Evolutionary conservation across 352 stramenopile genomes (phyloP), one percentile per base, ranked within the genome.

Genomic region (Blastocystis sp.): DNA sequence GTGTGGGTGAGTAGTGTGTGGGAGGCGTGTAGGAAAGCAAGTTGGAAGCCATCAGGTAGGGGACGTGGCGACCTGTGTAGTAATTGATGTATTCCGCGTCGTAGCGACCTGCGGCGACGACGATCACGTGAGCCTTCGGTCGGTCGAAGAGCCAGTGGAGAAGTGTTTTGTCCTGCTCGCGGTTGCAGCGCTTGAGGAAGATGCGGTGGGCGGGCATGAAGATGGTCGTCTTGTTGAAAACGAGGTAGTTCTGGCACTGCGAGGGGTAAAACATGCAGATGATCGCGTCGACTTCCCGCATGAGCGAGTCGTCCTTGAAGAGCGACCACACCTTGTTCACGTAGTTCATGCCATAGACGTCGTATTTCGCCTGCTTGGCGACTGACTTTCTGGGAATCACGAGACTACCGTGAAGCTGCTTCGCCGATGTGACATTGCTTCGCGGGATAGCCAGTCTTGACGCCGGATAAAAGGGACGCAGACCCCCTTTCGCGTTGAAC

Each of bases 71-170:
- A 29, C 69, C 69, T 3, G n/a, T 64, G 46, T 32, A 81, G 27
- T 81, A 81, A 44, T 81, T 81, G 48, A 81, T 81, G 46, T 65
- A 81, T 24, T 81, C 69, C 1, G 42, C 42, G 24, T 81, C 69
- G 16, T 81, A 81, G 0, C 18, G 1, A 32, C 51, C 53, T 14
- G 49, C 27, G 3, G 69, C 44, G 24, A 44, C 7, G 2, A 81
- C 46, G 27, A 64, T 32, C 2, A 81, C 49, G 14, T 53, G 42
- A 27, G 46, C 9, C 14, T 49, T 27, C 11, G 11, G 18, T 16
- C 11, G 21, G 16, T 40, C 8, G 40, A 81, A 81, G 42, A 81
- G 27, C 69, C 46, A 65, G 4, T 64, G 29, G 11, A 81, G 11
- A 1, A 63, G 44, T 0, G 4, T 75, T 24, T 46, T 21, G 46